Evolutionary conservation across 2,329 filamentous ascomycete species (phyloP).

Genomic region (Thermomyces lanuginosus): DNA sequence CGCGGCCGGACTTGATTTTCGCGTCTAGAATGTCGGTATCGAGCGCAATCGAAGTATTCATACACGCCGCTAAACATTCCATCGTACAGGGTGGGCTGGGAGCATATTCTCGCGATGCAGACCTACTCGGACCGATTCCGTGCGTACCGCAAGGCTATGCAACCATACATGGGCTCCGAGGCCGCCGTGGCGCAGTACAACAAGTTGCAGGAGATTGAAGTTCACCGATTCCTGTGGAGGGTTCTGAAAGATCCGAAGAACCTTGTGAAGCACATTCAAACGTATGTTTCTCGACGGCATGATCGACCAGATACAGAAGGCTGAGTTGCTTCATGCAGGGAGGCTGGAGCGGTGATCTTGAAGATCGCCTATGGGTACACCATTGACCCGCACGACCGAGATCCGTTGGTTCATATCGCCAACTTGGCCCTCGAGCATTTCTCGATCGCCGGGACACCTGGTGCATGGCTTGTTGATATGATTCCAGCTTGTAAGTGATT

Average conservation of each 20-base stretch:
- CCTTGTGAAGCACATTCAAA: constrained; percentile 28
- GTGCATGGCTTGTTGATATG: constrained; percentile 31
- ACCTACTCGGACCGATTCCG: constrained; percentile 24
- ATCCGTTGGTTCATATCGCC: constrained; percentile 30
- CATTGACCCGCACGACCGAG: constrained; percentile 20
- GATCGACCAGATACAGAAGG: background rate
- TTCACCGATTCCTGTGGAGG: constrained; percentile 28
- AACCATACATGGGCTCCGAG: constrained; percentile 31
- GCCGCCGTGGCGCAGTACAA: constrained; percentile 24
- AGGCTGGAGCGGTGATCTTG: constrained; percentile 27
- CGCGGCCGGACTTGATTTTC: constrained; percentile 17
- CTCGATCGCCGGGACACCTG: constrained; percentile 24
- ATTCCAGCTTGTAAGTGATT: constrained; percentile 26
- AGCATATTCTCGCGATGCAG: constrained; percentile 18
- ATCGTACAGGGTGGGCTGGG: constrained; percentile 22
- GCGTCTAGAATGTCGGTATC: constrained; percentile 20
- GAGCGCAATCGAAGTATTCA: constrained; percentile 2
- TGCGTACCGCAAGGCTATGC: constrained; percentile 31
- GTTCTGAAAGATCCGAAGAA: constrained; percentile 24
- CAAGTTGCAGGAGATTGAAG: constrained; percentile 29
- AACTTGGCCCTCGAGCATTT: constrained; percentile 27
- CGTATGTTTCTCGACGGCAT: constrained; percentile 9
- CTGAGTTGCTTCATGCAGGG: constrained; percentile 10
- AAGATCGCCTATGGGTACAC: constrained; percentile 34
- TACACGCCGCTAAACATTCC: background rate